Conservation (phyloP, 176 grass and related monocot species). For the Phyllostachys edulis region DNA sequence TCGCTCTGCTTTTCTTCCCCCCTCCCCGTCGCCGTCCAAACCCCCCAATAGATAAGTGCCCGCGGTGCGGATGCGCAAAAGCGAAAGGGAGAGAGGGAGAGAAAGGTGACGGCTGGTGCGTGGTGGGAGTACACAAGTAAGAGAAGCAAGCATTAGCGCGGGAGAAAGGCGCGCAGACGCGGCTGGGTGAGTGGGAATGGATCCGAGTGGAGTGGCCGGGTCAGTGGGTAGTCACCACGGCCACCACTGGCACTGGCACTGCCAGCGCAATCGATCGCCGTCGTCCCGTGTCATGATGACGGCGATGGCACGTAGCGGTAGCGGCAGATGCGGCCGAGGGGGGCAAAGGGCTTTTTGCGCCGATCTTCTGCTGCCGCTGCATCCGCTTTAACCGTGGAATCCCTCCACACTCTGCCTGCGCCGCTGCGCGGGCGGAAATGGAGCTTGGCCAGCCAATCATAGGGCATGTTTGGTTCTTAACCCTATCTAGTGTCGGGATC, state of each 20-base stretch:
- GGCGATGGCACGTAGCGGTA: not conserved
- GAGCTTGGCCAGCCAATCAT: not conserved
- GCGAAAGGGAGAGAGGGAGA: conserved; percentile 20
- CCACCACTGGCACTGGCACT: conserved; percentile 7
- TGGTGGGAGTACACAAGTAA: conserved; percentile 51
- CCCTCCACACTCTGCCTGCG: not conserved
- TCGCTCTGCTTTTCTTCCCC: not conserved
- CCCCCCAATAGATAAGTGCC: conserved; percentile 43
- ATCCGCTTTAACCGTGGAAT: not conserved
- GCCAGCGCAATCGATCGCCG: conserved; percentile 15
- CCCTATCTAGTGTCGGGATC: no score
- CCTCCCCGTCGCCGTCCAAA: conserved; percentile 32
- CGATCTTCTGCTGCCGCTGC: conserved; percentile 21
- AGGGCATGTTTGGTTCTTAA: no score
- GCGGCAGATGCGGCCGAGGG: conserved; percentile 33
- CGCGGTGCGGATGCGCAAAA: conserved; percentile 35
- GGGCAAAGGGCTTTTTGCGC: not conserved
- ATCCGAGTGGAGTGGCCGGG: conserved; percentile 34
- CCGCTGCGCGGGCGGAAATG: not conserved
- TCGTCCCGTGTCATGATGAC: conserved; percentile 54
- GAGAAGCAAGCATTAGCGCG: conserved; percentile 42
- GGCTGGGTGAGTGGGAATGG: conserved; percentile 25
- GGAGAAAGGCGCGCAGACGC: not conserved
- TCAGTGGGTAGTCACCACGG: conserved; percentile 45
- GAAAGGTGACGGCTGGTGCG: not conserved